Evolutionary conservation across 2,329 filamentous ascomycete species (phyloP).

Genomic region (Cladosporium sp.): DNA sequence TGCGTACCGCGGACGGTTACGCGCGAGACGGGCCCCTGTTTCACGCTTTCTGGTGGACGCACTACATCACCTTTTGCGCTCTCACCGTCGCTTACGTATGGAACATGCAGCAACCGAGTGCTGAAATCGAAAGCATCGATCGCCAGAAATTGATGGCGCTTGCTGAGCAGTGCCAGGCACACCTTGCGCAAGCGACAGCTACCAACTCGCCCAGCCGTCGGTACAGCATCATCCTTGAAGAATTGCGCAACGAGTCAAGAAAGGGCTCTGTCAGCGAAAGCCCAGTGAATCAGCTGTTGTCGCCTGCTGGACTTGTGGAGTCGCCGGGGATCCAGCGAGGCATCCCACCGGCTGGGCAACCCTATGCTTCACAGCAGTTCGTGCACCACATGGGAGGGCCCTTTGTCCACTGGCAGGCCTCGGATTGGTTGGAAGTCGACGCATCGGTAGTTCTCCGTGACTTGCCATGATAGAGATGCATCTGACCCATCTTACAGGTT

Average conservation of each 20-base stretch:
- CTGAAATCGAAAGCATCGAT: slow-evolving; percentile 9
- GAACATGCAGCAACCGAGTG: slow-evolving; percentile 35
- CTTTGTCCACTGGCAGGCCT: slow-evolving; percentile 29
- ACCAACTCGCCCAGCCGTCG: slow-evolving; percentile 42
- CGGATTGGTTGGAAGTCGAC: slow-evolving; percentile 32
- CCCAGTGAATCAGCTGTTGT: not conserved
- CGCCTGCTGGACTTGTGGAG: not conserved
- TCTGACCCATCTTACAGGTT: not conserved
- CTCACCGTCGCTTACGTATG: slow-evolving; percentile 44
- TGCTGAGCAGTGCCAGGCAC: slow-evolving; percentile 40
- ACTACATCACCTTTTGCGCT: slow-evolving; percentile 46
- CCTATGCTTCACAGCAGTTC: not conserved
- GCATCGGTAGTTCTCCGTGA: slow-evolving; percentile 20
- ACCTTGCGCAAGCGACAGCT: slow-evolving; percentile 42
- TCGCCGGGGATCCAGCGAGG: not conserved
- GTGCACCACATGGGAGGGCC: not conserved
- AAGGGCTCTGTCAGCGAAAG: not conserved
- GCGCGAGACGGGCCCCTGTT: slow-evolving; percentile 34
- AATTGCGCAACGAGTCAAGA: slow-evolving; percentile 35
- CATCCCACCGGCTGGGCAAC: not conserved
- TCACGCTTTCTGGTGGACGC: slow-evolving; percentile 45
- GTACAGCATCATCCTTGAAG: slow-evolving; percentile 45
- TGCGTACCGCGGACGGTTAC: slow-evolving; percentile 33
- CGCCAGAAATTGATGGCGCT: slow-evolving; percentile 32
- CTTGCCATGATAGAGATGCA: not conserved